phyloP scores from a whole-genome alignment of 352 stramenopile genomes.

The Phytopythium ostracodes region DNA sequence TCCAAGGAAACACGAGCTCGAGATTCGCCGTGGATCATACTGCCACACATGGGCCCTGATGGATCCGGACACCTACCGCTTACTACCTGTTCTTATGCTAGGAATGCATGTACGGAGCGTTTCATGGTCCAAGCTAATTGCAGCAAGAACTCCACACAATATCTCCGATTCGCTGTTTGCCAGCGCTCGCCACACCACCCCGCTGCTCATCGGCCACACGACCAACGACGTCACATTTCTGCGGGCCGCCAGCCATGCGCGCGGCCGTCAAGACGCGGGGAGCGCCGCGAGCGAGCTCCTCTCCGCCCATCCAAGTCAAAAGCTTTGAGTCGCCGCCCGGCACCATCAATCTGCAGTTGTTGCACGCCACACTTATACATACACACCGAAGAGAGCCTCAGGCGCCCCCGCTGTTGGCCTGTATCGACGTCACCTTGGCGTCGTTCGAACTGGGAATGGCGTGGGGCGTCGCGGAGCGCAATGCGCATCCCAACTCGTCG shows the following conservation, averaged over 20 bases:
- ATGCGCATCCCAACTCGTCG: neutral
- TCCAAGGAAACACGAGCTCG: too few relatives aligned
- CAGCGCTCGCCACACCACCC: slow-evolving; percentile 20
- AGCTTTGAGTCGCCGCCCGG: slow-evolving; percentile 19
- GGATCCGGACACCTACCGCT: too few relatives aligned
- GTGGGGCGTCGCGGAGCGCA: too few relatives aligned
- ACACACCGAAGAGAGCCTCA: too few relatives aligned
- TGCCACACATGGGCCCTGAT: too few relatives aligned
- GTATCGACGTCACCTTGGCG: neutral
- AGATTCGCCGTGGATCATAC: too few relatives aligned
- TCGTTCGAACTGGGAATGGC: neutral
- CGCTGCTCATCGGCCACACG: slow-evolving; percentile 7
- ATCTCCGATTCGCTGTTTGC: slow-evolving; percentile 51
- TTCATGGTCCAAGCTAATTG: slow-evolving; percentile 77
- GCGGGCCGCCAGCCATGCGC: slow-evolving; percentile 15
- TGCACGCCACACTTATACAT: neutral
- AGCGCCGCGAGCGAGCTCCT: slow-evolving; percentile 11
- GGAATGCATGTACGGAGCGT: slow-evolving; percentile 28
- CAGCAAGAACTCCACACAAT: slow-evolving; percentile 77
- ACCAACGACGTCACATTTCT: slow-evolving; percentile 33
- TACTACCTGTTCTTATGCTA: too few relatives aligned
- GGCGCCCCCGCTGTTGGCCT: too few relatives aligned
- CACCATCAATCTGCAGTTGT: too few relatives aligned
- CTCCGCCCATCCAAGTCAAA: slow-evolving; percentile 19
- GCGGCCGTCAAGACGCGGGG: neutral